Base-by-base conservation (phyloP, 1,284 basidiomycete genomes). In the Boletellus sp. region DNA sequence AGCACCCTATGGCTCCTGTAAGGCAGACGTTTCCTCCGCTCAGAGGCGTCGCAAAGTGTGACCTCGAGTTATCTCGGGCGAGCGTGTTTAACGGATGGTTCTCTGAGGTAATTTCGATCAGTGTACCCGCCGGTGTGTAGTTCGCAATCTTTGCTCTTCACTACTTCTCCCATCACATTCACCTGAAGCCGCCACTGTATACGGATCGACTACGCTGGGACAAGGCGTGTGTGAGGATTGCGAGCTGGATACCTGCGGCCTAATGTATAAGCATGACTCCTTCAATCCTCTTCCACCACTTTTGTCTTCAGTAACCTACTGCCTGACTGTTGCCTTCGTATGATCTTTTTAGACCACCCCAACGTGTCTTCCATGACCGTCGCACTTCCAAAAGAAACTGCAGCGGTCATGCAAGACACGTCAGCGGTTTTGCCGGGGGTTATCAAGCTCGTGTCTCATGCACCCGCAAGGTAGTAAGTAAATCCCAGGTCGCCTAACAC, bases 111-210 rank as follows among this genome's bases (percentile, higher is more conserved):
- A 61, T 38, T 26, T 22, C 38, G 44, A 47, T 28, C 18, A 36
- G 37, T 24, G 24, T 24, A 35, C 22, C 18, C 19, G 12, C 5
- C 6, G 42, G 44, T 44, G 44, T 58, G 37, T 48, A 37, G 26
- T 44, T 47, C 47, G 46, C 33, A 32, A 42, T n/a, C 55, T 58
- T 38, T 39, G 8, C 32, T 22, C 48, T 52, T 56, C 46, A 41
- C 50, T 15, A 16, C 43, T 55, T 58, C 44, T 40, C 51, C 59
- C 39, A 60, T 60, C 45, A 51, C 24, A 18, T 47, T 51, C 40
- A 37, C 47, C 35, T 12, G 56, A 58, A 48, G 52, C 46, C 46
- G 30, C 53, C 52, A 48, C 44, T 33, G 19, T 38, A 11, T 26
- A 50, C 36, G 47, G 33, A 55, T 56, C 43, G 35, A 38, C 46